A percentile compares a stretch with the other conserved stretches of the same genome.
These are phyloP conservation scores for Penicillium canariense DNA, from an alignment of 495 filamentous ascomycete genomes.

Conservation along the genomic window DNA sequence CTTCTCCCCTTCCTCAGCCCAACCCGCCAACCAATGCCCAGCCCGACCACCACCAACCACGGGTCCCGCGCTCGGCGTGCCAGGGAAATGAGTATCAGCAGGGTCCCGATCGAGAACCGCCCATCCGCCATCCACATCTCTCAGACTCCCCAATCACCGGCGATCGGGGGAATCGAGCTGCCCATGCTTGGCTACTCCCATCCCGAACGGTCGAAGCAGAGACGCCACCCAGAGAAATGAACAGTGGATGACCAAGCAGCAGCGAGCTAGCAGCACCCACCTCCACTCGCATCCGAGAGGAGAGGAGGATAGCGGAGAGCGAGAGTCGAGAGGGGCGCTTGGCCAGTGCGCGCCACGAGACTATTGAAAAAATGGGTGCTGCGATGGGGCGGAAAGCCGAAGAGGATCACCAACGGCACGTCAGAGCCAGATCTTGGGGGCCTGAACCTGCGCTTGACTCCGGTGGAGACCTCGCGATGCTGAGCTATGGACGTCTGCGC, in stretches of 20 bases:
- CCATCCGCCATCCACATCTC: neutral
- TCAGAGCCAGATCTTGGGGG: conserved; percentile 7
- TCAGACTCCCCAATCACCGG: no score
- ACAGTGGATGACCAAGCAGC: neutral
- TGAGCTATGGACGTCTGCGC: neutral
- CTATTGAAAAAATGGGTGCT: conserved; percentile 8
- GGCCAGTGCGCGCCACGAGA: conserved; percentile 4
- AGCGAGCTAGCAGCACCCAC: neutral
- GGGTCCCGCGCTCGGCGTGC: neutral
- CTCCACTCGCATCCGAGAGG: neutral
- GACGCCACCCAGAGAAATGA: neutral
- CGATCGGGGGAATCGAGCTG: neutral
- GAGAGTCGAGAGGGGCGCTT: neutral
- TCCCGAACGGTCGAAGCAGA: neutral
- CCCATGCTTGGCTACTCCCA: neutral
- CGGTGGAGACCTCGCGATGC: neutral
- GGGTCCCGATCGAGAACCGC: conserved; percentile 1
- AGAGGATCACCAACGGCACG: conserved; percentile 10
- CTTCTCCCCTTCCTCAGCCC: neutral
- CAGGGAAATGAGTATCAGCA: conserved; percentile 4
- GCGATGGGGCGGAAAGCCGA: conserved; percentile 2
- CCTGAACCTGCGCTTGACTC: neutral
- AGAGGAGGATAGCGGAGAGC: neutral
- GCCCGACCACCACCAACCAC: neutral
- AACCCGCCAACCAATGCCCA: neutral